These are phyloP conservation scores for Pulveroboletus sp. DNA, from an alignment of 768 basidiomycete genomes.

Conservation along the genomic window DNA sequence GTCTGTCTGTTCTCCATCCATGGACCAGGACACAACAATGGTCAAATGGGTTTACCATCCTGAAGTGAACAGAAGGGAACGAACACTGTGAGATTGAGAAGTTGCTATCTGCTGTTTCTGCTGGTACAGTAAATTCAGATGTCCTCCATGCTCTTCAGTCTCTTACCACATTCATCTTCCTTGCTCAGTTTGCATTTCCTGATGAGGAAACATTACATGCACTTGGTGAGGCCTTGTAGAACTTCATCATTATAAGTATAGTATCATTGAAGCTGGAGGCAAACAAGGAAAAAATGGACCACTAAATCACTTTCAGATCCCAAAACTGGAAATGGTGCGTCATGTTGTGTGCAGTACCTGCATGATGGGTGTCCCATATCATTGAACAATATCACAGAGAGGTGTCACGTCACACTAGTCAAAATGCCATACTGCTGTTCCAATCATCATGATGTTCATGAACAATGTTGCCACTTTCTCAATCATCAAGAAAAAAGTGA, in stretches of 20 bases:
- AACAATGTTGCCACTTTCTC: constrained; percentile 7
- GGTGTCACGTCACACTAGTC: constrained; percentile 6
- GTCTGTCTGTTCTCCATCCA: no score
- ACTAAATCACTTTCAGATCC: no score
- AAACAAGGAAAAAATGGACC: no score
- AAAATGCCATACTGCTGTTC: constrained; percentile 1
- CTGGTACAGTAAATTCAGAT: constrained; percentile 15
- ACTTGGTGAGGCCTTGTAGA: no score
- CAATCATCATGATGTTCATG: constrained; percentile 1
- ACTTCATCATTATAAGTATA: no score
- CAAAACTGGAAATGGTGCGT: background rate
- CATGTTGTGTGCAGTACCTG: constrained; percentile 19
- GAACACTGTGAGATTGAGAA: no score
- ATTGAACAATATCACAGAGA: constrained; percentile 13
- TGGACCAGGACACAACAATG: no score
- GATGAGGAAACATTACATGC: no score
- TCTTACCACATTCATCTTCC: constrained; percentile 37
- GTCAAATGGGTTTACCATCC: no score
- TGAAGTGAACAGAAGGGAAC: no score
- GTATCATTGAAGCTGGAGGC: no score
- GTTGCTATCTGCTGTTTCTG: no score
- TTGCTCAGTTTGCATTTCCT: constrained; percentile 27
- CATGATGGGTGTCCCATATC: constrained; percentile 25
- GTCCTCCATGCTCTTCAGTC: constrained; percentile 34
- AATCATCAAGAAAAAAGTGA: constrained; percentile 3